phyloP scores from a whole-genome alignment of 23 red algal species.

The Gracilaria domingensis region DNA sequence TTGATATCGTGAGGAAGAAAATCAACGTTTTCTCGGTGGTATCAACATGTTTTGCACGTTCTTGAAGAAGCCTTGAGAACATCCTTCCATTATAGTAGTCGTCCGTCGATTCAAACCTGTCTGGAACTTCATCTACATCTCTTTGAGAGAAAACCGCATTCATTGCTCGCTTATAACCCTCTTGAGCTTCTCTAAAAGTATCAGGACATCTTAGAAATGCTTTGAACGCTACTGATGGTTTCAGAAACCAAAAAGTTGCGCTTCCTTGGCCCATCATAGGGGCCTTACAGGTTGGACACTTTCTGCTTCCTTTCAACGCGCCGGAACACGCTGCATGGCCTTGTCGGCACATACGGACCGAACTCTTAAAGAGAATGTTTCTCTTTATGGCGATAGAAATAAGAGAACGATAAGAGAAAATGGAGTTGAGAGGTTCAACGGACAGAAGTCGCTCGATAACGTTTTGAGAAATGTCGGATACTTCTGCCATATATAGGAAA shows the following conservation, averaged over 20 bases:
- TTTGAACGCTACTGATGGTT: too few relatives aligned
- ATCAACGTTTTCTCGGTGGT: too few relatives aligned
- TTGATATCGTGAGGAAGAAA: constrained; percentile 1
- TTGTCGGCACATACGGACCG: not conserved
- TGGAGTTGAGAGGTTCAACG: not conserved
- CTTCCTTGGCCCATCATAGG: not conserved
- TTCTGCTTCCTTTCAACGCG: not conserved
- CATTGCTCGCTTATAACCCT: too few relatives aligned
- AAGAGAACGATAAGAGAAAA: not conserved
- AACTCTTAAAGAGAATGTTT: too few relatives aligned
- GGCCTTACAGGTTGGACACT: not conserved
- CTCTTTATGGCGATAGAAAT: not conserved
- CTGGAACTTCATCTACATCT: too few relatives aligned
- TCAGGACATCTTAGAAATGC: too few relatives aligned
- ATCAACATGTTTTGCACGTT: not conserved
- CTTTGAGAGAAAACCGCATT: too few relatives aligned
- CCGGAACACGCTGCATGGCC: not conserved
- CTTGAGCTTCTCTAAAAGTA: too few relatives aligned
- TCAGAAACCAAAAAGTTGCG: too few relatives aligned
- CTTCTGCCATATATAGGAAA: constrained; percentile 1
- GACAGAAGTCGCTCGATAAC: not conserved
- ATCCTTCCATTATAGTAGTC: constrained; percentile 13
- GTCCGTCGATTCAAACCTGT: not conserved
- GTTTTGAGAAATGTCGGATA: not conserved
- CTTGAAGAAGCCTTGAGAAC: not conserved